Evolutionary conservation across 176 grass and related monocot species (phyloP), one percentile per base, ranked within the genome.

Genomic region (Carex littledalei): DNA sequence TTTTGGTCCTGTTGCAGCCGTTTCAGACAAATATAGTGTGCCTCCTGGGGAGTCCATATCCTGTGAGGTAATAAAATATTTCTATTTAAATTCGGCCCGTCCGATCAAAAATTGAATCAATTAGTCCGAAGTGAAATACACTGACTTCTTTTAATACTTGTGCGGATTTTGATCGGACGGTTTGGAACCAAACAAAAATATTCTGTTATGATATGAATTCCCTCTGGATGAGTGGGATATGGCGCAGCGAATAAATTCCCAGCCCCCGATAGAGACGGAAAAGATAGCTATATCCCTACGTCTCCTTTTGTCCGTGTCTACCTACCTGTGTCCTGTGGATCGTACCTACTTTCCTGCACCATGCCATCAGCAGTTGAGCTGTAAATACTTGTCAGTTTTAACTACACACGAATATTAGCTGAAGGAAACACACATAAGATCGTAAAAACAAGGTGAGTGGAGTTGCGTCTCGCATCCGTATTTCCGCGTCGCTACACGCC

Each of bases 401-500:
- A 45, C 10, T 2, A 2, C 39, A 47, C 41, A 50, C 8, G 9
- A 14, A 49, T 22, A 22, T 12, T 14, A 8, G 16, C 72, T 24
- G 3, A 22, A 1, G 3, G 3, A 54, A 13, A 0, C 12, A 31
- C 14, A 24, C 12, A 76, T 5, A 76, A 3, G 11, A 76, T 76
- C 72, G 3, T 11, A 0, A 75, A 15, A 29, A 17, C 0, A 52
- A 9, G 20, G 47, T 29, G 5, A 76, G 41, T 49, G 41, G 69
- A 1, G 24, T 78, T 78, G 8, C 73, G 49, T 56, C 9, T 17
- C 49, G 47, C 73, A 55, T 55, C 22, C 39, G 39, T 43, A 66
- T 83, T 67, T 83, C 34, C 81, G 81, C 60, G 81, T 52, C 57
- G 81, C 81, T 83, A 67, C 18, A 66, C 41, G 39, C 34, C 61